A percentile compares a stretch with the other conserved stretches of the same genome.
phyloP scores from a whole-genome alignment of 2,329 filamentous ascomycete genomes.

The Nemania sp. region DNA sequence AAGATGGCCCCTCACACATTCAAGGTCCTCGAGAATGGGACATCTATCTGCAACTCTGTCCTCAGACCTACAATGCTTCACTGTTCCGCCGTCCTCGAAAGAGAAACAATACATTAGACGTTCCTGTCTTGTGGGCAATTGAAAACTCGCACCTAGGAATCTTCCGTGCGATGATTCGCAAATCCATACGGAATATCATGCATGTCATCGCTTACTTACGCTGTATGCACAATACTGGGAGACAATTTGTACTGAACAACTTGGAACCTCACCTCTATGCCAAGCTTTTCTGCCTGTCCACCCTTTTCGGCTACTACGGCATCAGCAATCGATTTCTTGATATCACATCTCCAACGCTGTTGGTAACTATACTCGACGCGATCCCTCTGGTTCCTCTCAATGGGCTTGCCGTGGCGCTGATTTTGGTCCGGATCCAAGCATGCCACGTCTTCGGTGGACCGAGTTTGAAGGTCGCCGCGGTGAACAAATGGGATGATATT shows the following conservation, averaged over 20 bases:
- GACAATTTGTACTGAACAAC: not conserved
- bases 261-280: not conserved
- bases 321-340: conserved; percentile 2
- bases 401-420: conserved; percentile 1
- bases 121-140: conserved; percentile 2
- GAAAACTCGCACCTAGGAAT: conserved; percentile 12
- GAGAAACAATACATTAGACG: not conserved
- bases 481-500: not conserved
- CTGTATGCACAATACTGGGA: not conserved
- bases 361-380: not conserved
- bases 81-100: not conserved
- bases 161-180: not conserved
- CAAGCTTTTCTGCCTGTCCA: conserved; percentile 1
- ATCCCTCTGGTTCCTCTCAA: not conserved
- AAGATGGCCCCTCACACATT: not conserved
- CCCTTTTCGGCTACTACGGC: not conserved
- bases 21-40: not conserved
- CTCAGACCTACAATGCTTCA: not conserved
- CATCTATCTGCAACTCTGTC: not conserved
- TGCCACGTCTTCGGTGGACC: not conserved
- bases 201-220: not conserved
- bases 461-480: not conserved
- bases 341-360: not conserved
- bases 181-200: conserved; percentile 8
- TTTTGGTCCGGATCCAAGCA: conserved; percentile 1